Evolutionary conservation across 2,329 filamentous ascomycete genomes (phyloP).

Genomic region (Didymella glomerata): DNA sequence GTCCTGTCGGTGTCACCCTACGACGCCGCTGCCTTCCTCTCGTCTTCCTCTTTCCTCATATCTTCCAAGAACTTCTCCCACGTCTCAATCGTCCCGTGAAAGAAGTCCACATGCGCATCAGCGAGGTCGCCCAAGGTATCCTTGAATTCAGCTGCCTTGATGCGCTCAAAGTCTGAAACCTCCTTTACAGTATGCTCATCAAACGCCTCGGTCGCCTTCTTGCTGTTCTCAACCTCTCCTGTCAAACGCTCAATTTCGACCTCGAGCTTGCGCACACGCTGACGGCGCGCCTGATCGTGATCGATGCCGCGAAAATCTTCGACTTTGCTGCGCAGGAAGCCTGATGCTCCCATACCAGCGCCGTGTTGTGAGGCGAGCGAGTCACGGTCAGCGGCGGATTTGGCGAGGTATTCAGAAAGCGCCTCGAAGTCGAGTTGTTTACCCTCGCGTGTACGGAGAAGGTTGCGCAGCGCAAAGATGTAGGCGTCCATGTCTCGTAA

Average conservation of each 20-base stretch:
- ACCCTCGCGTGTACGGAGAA: conserved; percentile 92
- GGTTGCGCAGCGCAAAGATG: conserved; percentile 81
- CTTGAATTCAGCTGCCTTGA: conserved; percentile 93
- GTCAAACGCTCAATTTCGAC: conserved; percentile 92
- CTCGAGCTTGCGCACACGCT: conserved; percentile 88
- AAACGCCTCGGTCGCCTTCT: conserved; percentile 88
- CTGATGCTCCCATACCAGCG: conserved; percentile 74
- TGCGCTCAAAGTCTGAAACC: conserved; percentile 91
- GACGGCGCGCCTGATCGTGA: conserved; percentile 88
- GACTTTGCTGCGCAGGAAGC: conserved; percentile 91
- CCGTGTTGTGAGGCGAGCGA: conserved; percentile 73
- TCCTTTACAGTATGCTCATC: conserved; percentile 96
- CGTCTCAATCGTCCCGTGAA: conserved; percentile 76
- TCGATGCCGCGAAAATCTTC: conserved; percentile 97
- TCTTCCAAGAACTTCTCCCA: conserved; percentile 93
- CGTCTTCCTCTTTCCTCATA: conserved; percentile 74
- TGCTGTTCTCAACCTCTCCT: conserved; percentile 82
- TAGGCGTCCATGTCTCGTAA: conserved; percentile 96
- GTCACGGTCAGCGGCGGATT: conserved; percentile 87
- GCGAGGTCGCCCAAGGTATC: conserved; percentile 84
- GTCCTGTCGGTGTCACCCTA: conserved; percentile 19
- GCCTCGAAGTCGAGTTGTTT: conserved; percentile 98
- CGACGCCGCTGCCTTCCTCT: conserved; percentile 39
- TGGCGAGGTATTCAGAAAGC: conserved; percentile 93
- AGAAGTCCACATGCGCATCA: conserved; percentile 87